A percentile compares a stretch with the other conserved stretches of the same genome.
These are phyloP conservation scores for Taphrina wiesneri DNA, from an alignment of 1,139 yeast species.

Conservation along the genomic window DNA sequence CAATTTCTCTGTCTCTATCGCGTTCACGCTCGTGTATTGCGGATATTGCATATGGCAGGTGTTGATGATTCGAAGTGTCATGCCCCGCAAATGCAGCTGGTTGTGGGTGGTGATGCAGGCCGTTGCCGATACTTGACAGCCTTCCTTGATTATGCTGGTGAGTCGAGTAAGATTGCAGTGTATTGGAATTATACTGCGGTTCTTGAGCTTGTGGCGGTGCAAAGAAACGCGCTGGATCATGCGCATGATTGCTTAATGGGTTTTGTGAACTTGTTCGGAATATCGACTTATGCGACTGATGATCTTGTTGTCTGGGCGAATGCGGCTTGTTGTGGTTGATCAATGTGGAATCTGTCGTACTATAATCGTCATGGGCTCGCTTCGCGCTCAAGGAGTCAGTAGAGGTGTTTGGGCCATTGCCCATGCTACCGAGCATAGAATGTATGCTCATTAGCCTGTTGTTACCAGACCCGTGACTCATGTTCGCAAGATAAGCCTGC, in stretches of 20 bases:
- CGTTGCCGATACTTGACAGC: not conserved
- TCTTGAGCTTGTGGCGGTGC: constrained; percentile 12
- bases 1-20: not conserved
- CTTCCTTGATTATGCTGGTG: not conserved
- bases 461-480: constrained; percentile 4
- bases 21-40: constrained; percentile 1
- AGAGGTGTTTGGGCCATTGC: not conserved
- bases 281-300: not conserved
- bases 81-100: not conserved
- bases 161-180: not conserved
- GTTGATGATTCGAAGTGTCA: not conserved
- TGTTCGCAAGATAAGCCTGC: not conserved
- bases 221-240: constrained; percentile 11
- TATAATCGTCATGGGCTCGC: not conserved
- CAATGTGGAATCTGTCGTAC: not conserved
- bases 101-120: not conserved
- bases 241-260: not conserved
- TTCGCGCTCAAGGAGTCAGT: not conserved
- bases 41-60: not conserved
- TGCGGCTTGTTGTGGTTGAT: not conserved
- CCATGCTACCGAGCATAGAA: constrained; percentile 17
- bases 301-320: constrained; percentile 10
- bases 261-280: not conserved
- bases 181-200: not conserved
- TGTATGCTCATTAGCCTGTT: constrained; percentile 20